Conservation (phyloP, 352 stramenopile genomes). For the Pythium aquatile region DNA sequence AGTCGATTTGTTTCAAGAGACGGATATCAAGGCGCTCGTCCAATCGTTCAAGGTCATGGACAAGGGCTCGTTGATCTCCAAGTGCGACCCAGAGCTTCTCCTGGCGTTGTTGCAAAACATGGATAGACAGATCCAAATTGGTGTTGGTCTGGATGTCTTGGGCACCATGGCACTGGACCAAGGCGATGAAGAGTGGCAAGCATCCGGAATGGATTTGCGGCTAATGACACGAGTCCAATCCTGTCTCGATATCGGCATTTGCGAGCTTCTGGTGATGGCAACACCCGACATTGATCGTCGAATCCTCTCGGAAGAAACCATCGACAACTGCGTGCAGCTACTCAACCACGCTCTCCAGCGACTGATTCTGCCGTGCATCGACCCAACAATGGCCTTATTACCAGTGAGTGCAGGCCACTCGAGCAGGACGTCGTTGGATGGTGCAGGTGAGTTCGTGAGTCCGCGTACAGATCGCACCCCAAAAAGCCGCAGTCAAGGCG, state of each 20-base stretch:
- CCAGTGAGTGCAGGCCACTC: constrained; percentile 9
- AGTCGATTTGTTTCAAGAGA: constrained; percentile 42
- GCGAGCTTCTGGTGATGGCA: constrained; percentile 71
- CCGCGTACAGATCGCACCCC: not conserved
- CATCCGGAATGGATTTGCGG: constrained; percentile 34
- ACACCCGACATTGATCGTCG: constrained; percentile 64
- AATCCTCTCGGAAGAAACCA: constrained; percentile 76
- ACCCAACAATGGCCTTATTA: constrained; percentile 45
- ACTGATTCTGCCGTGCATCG: constrained; percentile 67
- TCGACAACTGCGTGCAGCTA: constrained; percentile 77
- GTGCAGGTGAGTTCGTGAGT: constrained; percentile 3
- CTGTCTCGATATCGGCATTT: constrained; percentile 69
- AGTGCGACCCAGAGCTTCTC: constrained; percentile 53
- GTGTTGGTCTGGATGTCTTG: constrained; percentile 32
- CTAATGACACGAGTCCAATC: constrained; percentile 36
- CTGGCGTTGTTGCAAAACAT: constrained; percentile 52
- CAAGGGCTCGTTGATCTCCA: constrained; percentile 59
- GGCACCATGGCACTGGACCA: constrained; percentile 32
- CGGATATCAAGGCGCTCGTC: constrained; percentile 62
- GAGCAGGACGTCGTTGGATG: constrained; percentile 5
- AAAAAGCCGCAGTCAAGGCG: constrained; percentile 5
- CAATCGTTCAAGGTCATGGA: constrained; percentile 69
- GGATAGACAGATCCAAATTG: constrained; percentile 51
- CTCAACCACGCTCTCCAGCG: constrained; percentile 55
- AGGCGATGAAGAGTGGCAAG: constrained; percentile 35